Evolutionary conservation across 108 stramenopile genomes (phyloP).

Genomic region (Mediolabrus comicus): DNA sequence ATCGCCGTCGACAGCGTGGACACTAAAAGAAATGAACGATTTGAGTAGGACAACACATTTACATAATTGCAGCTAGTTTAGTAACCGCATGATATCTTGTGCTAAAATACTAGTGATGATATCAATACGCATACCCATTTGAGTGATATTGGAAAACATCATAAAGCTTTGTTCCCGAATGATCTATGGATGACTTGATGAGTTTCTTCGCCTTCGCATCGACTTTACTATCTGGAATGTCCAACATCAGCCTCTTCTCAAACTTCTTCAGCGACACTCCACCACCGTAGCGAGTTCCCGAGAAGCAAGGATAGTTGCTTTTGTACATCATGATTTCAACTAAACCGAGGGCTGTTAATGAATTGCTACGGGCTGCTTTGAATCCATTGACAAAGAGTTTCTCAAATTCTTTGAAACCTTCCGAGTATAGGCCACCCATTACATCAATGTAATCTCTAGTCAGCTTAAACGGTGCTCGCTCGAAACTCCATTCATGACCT

Average conservation of each 20-base stretch:
- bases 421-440: slow-evolving; percentile 80
- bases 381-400: slow-evolving; percentile 81
- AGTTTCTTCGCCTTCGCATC: slow-evolving; percentile 64
- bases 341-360: slow-evolving; percentile 83
- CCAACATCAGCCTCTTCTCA: slow-evolving; percentile 81
- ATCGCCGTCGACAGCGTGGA: background rate
- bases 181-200: slow-evolving; percentile 59
- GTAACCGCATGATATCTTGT: background rate
- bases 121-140: slow-evolving; percentile 30
- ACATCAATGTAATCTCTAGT: slow-evolving; percentile 96
- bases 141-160: slow-evolving; percentile 53
- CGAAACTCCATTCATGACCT: slow-evolving; percentile 94
- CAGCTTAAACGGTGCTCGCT: slow-evolving; percentile 97
- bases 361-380: slow-evolving; percentile 74
- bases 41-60: no score
- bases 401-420: slow-evolving; percentile 82
- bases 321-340: slow-evolving; percentile 99
- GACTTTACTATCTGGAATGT: slow-evolving; percentile 69
- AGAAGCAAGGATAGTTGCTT: slow-evolving; percentile 94
- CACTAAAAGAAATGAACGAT: no score
- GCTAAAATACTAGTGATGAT: background rate
- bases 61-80: background rate
- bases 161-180: slow-evolving; percentile 71
- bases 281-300: slow-evolving; percentile 73
- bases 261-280: slow-evolving; percentile 74